Percentiles rank a stretch among this genome's conserved stretches.
These are phyloP conservation scores for Cladochytrium replicatum DNA, from an alignment of 192 early-diverging fungal genomes.

Conservation along the genomic window DNA sequence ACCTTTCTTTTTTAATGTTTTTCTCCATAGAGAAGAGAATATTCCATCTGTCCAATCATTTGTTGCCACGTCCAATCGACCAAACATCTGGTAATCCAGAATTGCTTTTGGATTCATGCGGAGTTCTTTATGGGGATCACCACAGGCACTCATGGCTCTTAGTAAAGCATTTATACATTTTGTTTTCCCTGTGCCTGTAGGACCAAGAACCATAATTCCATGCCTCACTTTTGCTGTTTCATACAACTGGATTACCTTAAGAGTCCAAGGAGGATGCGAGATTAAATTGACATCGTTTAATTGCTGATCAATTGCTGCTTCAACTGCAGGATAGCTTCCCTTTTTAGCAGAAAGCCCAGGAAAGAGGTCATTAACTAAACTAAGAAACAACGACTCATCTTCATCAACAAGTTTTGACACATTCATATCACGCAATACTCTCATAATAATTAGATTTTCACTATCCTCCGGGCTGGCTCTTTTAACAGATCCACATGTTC, in stretches of 20 bases:
- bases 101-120: slow-evolving; percentile 61
- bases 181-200: slow-evolving; percentile 54
- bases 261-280: slow-evolving; percentile 52
- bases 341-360: slow-evolving; percentile 51
- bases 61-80: slow-evolving; percentile 51
- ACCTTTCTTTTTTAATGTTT: slow-evolving; percentile 52
- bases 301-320: slow-evolving; percentile 51
- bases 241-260: slow-evolving; percentile 56
- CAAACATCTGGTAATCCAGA: slow-evolving; percentile 61
- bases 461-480: slow-evolving; percentile 48
- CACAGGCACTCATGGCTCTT: slow-evolving; percentile 52
- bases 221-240: slow-evolving; percentile 51
- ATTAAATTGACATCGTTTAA: slow-evolving; percentile 46
- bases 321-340: slow-evolving; percentile 42
- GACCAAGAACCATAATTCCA: slow-evolving; percentile 58
- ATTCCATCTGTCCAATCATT: slow-evolving; percentile 64
- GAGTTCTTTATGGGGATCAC: slow-evolving; percentile 55
- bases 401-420: slow-evolving; percentile 58
- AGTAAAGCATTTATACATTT: slow-evolving; percentile 49
- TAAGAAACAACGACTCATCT: slow-evolving; percentile 50
- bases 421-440: slow-evolving; percentile 58
- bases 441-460: slow-evolving; percentile 56
- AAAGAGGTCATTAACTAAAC: slow-evolving; percentile 53
- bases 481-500: slow-evolving; percentile 53
- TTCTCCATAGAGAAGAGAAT: slow-evolving; percentile 55